These are phyloP conservation scores for Phytophthora pistaciae DNA, from an alignment of 352 stramenopile genomes.

Conservation along the genomic window DNA sequence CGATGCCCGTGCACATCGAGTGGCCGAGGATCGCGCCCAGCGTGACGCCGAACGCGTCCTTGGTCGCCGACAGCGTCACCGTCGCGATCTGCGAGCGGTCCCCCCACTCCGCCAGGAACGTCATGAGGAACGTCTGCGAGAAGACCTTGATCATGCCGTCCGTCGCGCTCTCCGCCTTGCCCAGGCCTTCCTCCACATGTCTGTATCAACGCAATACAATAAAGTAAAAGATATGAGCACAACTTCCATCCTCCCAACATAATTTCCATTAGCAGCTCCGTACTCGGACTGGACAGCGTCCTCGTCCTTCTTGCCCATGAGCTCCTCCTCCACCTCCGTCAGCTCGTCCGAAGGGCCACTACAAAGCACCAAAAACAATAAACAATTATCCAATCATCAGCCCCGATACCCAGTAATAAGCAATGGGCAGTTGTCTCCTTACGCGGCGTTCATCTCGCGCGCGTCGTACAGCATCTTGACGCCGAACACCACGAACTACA, in stretches of 20 bases:
- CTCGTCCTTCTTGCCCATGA: constrained; percentile 86
- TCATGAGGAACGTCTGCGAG: constrained; percentile 97
- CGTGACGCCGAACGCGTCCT: constrained; percentile 96
- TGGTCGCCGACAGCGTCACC: constrained; percentile 97
- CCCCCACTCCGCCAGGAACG: constrained; percentile 99
- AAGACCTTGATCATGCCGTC: constrained; percentile 91
- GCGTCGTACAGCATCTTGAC: constrained; percentile 94
- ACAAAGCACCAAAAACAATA: not conserved
- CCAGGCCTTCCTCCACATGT: constrained; percentile 37
- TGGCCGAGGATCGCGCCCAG: constrained; percentile 97
- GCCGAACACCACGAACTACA: constrained; percentile 98
- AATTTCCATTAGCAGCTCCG: not conserved
- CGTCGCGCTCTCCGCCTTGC: constrained; percentile 32
- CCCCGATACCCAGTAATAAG: not conserved
- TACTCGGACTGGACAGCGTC: constrained; percentile 59
- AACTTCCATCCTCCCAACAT: not conserved
- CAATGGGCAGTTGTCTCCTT: constrained; percentile 16
- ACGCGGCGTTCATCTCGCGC: constrained; percentile 84
- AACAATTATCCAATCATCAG: constrained; percentile 8
- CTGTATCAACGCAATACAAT: constrained; percentile 13
- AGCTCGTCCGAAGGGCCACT: constrained; percentile 85
- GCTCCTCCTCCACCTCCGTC: constrained; percentile 85
- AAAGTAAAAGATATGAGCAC: not conserved
- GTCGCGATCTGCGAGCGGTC: constrained; percentile 99
- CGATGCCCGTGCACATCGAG: constrained; percentile 98